Percentiles rank a stretch among this genome's conserved stretches.
These are phyloP conservation scores for Artemisia tridentata DNA, from an alignment of 129 eudicot genomes.

Conservation along the genomic window DNA sequence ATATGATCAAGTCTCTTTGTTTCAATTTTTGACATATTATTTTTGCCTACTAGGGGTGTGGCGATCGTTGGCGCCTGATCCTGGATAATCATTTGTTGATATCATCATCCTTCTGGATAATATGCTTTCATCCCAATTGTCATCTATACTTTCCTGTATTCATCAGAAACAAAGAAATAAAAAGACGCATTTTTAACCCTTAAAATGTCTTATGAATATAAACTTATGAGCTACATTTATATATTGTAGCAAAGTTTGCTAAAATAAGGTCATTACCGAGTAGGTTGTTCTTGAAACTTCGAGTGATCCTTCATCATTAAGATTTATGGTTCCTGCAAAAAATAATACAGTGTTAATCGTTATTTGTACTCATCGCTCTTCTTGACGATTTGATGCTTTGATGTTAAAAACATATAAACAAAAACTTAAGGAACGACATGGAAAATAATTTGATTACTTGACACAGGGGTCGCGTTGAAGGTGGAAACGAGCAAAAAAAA, in stretches of 20 bases:
- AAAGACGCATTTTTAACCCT: not conserved
- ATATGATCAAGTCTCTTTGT: not conserved
- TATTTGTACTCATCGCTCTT: too few relatives aligned
- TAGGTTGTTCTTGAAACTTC: slow-evolving; percentile 22
- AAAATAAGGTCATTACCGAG: slow-evolving; percentile 27
- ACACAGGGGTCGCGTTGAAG: slow-evolving; percentile 45
- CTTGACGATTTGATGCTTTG: not conserved
- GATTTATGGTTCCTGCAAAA: slow-evolving; percentile 42
- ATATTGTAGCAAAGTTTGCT: too few relatives aligned
- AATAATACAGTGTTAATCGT: not conserved
- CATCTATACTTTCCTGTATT: slow-evolving; percentile 27
- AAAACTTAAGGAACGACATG: not conserved
- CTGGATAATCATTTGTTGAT: slow-evolving; percentile 62
- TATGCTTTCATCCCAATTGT: slow-evolving; percentile 18
- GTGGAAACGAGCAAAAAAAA: slow-evolving; percentile 26
- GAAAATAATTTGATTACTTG: slow-evolving; percentile 41
- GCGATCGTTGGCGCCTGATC: slow-evolving; percentile 74
- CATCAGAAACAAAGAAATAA: not conserved
- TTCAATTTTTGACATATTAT: too few relatives aligned
- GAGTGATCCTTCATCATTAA: slow-evolving; percentile 24
- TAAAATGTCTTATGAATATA: not conserved
- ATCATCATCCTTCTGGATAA: slow-evolving; percentile 42
- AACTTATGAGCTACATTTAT: too few relatives aligned
- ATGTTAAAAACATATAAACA: not conserved
- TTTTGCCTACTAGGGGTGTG: slow-evolving; percentile 55